Percentiles rank a stretch among this genome's conserved stretches.
These are phyloP conservation scores for Daedaleopsis sinensis DNA, from an alignment of 768 basidiomycete species.

Conservation along the genomic window DNA sequence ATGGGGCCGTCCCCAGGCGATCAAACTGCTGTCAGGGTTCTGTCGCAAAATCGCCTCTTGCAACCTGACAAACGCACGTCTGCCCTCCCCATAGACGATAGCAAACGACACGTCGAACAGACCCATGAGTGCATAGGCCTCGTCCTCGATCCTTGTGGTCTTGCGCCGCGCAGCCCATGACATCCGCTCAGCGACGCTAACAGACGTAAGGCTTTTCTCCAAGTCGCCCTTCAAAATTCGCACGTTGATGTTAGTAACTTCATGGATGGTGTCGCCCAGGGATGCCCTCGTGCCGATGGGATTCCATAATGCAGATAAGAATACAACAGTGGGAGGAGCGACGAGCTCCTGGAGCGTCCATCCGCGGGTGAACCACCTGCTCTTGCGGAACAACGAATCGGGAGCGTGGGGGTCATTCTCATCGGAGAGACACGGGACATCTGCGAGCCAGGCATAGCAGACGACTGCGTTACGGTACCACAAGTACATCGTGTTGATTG, in stretches of 20 bases:
- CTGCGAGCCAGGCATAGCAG: not conserved
- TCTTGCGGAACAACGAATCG: not conserved
- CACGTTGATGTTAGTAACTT: not conserved
- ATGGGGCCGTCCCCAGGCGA: slow-evolving; percentile 2
- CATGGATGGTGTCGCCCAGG: not conserved
- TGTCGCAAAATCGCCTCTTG: slow-evolving; percentile 5
- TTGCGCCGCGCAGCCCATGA: slow-evolving; percentile 1
- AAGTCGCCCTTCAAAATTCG: not conserved
- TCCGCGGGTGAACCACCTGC: not conserved
- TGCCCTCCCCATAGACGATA: slow-evolving; percentile 7
- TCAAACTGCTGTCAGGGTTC: not conserved
- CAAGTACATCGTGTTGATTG: not conserved
- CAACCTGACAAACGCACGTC: slow-evolving; percentile 4
- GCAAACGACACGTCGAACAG: slow-evolving; percentile 6
- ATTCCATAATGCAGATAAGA: not conserved
- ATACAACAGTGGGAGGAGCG: not conserved
- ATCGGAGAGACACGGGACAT: not conserved
- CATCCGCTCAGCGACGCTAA: slow-evolving; percentile 5
- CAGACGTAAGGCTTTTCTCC: not conserved
- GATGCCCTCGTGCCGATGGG: not conserved
- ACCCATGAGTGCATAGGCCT: slow-evolving; percentile 12
- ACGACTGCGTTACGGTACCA: not conserved
- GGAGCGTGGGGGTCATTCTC: not conserved
- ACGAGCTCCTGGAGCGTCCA: not conserved
- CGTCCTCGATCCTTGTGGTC: slow-evolving; percentile 8